phyloP scores from a whole-genome alignment of 2,329 filamentous ascomycete genomes.

The Cyphellophora attinorum region DNA sequence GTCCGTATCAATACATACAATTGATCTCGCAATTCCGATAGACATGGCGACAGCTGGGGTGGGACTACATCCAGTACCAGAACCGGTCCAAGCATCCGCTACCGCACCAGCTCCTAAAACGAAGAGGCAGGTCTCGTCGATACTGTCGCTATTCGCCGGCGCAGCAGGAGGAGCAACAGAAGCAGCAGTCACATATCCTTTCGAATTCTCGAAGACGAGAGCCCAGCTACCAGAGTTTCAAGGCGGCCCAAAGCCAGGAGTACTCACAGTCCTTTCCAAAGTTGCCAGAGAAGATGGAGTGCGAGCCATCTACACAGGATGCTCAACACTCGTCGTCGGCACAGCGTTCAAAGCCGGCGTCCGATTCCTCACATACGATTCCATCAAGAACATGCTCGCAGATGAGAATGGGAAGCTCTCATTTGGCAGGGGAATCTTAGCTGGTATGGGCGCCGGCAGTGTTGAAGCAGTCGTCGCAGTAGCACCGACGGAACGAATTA shows the following conservation, averaged over 20 bases:
- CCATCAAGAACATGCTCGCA: constrained; percentile 49
- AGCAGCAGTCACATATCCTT: constrained; percentile 42
- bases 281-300: constrained; percentile 50
- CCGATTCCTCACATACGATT: constrained; percentile 56
- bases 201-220: constrained; percentile 58
- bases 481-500: constrained; percentile 57
- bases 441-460: constrained; percentile 54
- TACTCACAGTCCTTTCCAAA: constrained; percentile 44
- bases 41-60: too few species aligned
- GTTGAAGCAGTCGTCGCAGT: constrained; percentile 52
- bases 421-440: constrained; percentile 44
- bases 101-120: too few species aligned
- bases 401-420: constrained; percentile 47
- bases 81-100: too few species aligned
- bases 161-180: constrained; percentile 42
- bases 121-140: constrained; percentile 19
- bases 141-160: constrained; percentile 38
- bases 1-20: too few species aligned
- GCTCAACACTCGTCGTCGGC: constrained; percentile 46
- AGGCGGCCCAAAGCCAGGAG: constrained; percentile 37
- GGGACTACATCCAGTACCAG: too few species aligned
- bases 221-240: constrained; percentile 41
- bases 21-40: too few species aligned
- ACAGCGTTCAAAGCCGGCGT: constrained; percentile 55
- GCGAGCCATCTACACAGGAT: constrained; percentile 52